Evolutionary conservation across 257 asterid genomes (phyloP), one percentile per base, ranked within the genome.

Genomic region (Solanum raphanifolium): DNA sequence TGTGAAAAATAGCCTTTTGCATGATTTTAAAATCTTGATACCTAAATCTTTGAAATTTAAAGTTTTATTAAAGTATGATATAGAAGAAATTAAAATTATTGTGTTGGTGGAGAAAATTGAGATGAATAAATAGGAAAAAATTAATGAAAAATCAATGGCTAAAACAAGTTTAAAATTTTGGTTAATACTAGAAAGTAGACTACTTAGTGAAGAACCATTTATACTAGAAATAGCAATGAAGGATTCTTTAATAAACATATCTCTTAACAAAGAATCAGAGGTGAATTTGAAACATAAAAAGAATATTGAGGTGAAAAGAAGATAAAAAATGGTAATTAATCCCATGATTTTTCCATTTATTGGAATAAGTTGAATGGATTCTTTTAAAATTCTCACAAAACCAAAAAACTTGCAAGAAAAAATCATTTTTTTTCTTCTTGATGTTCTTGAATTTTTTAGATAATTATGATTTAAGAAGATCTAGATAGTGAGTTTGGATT

Each of bases 261-360:
- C 89, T 1, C 6, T 11, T 15, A 87, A 1, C 62, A 90, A 78
- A 29, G 87, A 75, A 87, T 87, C 72, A 68, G 87, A 25, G 65
- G 88, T 71, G 89, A 86, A 81, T 20, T 11, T 18, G 62, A 90
- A 86, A 74, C 60, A 72, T 60, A 73, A 87, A 81, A 72, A 83
- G 5, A 83, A 13, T n/a, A 25, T 25, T 7, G 88, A 81, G 6
- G 86, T 84, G 31, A 89, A 69, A 72, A 91, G n/a, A 4, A 89
- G 15, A 7, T 91, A 75, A 74, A 84, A 68, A 29, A 85, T 5
- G 60, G 88, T 87, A 10, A 91, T 68, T 43, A 86, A 41, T 1
- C 87, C 89, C 87, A 91, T 73, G 87, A 92, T 88, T 79, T 91
- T 92, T 76, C 91, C 91, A 88, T 92, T 93, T 83, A 25, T 90